Conservation (phyloP, 2,329 filamentous ascomycete species). For the Lasiodiplodia sp. region DNA sequence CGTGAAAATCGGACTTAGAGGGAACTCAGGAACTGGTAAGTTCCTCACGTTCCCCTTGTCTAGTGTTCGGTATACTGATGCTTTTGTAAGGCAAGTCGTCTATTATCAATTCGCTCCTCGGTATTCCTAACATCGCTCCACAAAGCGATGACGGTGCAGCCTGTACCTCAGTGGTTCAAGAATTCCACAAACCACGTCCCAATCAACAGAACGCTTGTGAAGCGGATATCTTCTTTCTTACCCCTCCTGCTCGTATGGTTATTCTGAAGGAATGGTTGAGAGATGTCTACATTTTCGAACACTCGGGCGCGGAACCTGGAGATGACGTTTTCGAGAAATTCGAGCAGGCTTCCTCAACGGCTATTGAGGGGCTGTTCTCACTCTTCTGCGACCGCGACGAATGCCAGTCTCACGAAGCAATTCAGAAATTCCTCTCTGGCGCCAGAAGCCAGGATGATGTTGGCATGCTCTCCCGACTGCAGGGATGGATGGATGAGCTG, state of each 20-base stretch:
- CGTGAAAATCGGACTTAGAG: background rate
- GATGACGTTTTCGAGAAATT: background rate
- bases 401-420: background rate
- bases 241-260: background rate
- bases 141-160: background rate
- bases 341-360: background rate
- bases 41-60: no score
- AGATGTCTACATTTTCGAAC: background rate
- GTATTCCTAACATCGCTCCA: background rate
- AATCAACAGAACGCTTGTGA: background rate
- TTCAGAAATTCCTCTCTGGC: background rate
- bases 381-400: slow-evolving; percentile 5
- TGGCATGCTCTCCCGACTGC: background rate
- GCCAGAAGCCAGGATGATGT: background rate
- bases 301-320: background rate
- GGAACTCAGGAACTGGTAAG: slow-evolving; percentile 1
- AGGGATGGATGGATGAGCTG: background rate
- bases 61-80: no score
- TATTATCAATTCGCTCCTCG: background rate
- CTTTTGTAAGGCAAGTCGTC: background rate
- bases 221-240: background rate
- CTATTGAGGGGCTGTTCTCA: background rate
- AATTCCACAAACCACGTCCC: background rate
- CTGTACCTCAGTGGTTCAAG: background rate
- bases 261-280: background rate